Evolutionary conservation across 768 basidiomycete genomes (phyloP).

Genomic region (Hydnum rufescens): DNA sequence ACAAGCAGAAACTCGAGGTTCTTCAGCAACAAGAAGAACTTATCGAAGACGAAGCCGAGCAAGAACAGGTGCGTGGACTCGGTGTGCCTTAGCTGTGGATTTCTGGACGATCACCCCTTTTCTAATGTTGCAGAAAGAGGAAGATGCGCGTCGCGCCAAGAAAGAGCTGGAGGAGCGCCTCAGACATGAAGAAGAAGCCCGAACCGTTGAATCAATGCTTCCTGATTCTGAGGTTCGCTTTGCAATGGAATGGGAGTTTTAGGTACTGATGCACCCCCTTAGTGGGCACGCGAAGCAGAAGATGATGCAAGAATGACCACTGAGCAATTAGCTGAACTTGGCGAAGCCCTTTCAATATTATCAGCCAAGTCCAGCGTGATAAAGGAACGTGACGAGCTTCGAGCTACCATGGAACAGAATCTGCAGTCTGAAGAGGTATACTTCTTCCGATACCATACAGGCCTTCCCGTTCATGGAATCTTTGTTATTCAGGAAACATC

Average conservation of each 20-base stretch:
- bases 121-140: constrained; percentile 56
- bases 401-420: constrained; percentile 86
- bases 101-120: constrained; percentile 2
- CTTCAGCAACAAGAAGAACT: constrained; percentile 95
- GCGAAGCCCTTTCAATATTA: constrained; percentile 74
- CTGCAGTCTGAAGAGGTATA: constrained; percentile 70
- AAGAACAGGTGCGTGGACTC: constrained; percentile 43
- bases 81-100: neutral
- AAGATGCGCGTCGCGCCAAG: constrained; percentile 71
- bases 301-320: constrained; percentile 90
- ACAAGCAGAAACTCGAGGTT: constrained; percentile 97
- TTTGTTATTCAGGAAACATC: neutral
- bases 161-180: constrained; percentile 54
- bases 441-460: neutral
- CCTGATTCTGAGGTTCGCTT: constrained; percentile 79
- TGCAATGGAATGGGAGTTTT: too few species aligned
- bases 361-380: constrained; percentile 89
- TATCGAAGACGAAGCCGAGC: constrained; percentile 97
- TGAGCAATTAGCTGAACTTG: constrained; percentile 86
- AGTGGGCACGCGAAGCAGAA: constrained; percentile 15
- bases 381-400: constrained; percentile 88
- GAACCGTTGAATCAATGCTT: constrained; percentile 58
- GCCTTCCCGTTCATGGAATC: neutral
- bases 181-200: constrained; percentile 41
- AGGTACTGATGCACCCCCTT: neutral